phyloP scores from a whole-genome alignment of 352 stramenopile genomes.

The Phytophthora idaei region DNA sequence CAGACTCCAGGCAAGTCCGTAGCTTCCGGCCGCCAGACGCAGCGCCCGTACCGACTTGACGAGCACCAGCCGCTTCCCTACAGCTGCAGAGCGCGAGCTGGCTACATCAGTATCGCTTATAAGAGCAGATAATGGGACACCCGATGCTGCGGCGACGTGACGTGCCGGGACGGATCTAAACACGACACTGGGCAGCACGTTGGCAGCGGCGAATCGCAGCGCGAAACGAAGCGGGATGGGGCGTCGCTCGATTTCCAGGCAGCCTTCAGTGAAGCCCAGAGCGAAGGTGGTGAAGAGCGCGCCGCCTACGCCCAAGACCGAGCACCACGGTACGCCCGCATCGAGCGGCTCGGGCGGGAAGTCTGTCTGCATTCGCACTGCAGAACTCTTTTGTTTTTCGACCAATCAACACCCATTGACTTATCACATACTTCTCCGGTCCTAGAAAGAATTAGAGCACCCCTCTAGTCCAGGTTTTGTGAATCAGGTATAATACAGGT shows the following conservation, averaged over 20 bases:
- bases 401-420: no score
- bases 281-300: constrained; percentile 40
- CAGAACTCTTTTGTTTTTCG: no score
- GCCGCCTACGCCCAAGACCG: constrained; percentile 17
- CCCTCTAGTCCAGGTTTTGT: not conserved
- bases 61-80: constrained; percentile 46
- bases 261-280: constrained; percentile 72
- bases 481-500: no score
- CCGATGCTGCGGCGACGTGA: constrained; percentile 49
- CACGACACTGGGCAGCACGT: constrained; percentile 66
- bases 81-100: constrained; percentile 14
- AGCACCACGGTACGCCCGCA: constrained; percentile 2
- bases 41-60: constrained; percentile 57
- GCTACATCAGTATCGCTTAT: constrained; percentile 20
- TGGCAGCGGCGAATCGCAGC: constrained; percentile 56
- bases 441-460: no score
- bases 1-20: constrained; percentile 63
- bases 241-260: constrained; percentile 53
- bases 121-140: constrained; percentile 40
- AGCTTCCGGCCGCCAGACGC: constrained; percentile 59
- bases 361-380: constrained; percentile 12
- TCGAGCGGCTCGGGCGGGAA: constrained; percentile 12
- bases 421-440: no score
- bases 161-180: constrained; percentile 56
- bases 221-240: constrained; percentile 79